Base-by-base conservation (phyloP, 1,139 yeast species). In the Entelexis paramagnoliae region DNA sequence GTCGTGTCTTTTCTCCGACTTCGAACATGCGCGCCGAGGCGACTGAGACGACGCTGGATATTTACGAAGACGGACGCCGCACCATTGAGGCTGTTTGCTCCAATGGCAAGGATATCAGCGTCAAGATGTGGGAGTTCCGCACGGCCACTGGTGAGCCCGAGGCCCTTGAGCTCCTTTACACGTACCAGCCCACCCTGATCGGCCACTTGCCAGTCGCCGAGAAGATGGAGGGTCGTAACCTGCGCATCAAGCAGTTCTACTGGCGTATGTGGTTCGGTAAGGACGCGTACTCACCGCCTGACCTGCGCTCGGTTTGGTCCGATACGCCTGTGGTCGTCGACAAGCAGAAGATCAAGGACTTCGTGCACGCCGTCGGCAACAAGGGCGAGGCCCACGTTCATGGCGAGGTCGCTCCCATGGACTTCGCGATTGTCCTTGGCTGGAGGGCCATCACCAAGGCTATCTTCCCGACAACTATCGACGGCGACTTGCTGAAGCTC, bases 361-460 rank as follows among this genome's bases (percentile, higher is more conserved):
- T 91, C 68, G 89, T 96, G 40, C 96, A 89, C 64, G 96, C 97
- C 57, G 86, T 91, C 68, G 96, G 96, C 64, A 91, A 91, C 78
- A 84, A 84, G 62, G 88, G 96, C 70, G 97, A 89, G 71, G 96
- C 95, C 54, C 91, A 88, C 63, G 96, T 89, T 58, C 77, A 82
- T 57, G 95, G 94, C 61, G 83, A 85, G 71, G 77, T 76, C 49
- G 98, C 98, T 50, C 99, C 99, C 64, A 91, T 91, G 97, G 99
- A 91, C 74, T 93, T 89, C 66, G 97, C 98, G 51, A 91, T 91
- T 69, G 97, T 93, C 55, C 79, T 89, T 64, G 98, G 98, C 48
- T 91, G 99, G 99, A 84, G 83, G 73, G 95, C 96, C 49, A 89
- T 93, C 66, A 89, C 91, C 73, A 87, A 84, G 73, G 91, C 97